These are phyloP conservation scores for Chrysoporthe austroafricana DNA, from an alignment of 2,329 filamentous ascomycete species.

Conservation along the genomic window DNA sequence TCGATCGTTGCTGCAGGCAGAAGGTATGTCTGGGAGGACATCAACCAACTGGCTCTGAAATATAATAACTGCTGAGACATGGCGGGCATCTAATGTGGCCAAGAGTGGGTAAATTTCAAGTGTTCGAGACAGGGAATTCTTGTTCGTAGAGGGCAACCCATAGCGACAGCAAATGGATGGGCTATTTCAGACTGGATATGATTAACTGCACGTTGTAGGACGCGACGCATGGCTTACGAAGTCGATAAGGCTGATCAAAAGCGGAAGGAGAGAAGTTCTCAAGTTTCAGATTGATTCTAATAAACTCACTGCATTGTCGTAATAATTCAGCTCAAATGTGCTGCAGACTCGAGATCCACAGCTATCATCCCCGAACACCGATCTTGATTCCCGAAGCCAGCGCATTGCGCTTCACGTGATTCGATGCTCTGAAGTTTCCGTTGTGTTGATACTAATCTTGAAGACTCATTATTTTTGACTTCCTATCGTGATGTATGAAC, in stretches of 20 bases:
- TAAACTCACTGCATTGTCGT: not conserved
- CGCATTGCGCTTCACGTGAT: not conserved
- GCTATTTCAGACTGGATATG: constrained; percentile 3
- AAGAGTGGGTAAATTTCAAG: not conserved
- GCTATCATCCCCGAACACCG: constrained; percentile 8
- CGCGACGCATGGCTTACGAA: not conserved
- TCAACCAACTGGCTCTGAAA: constrained; percentile 4
- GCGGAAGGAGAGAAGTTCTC: not conserved
- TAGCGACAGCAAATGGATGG: not conserved
- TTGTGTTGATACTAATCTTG: not conserved
- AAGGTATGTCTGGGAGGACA: not conserved
- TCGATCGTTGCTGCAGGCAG: constrained; percentile 6
- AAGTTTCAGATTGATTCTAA: constrained; percentile 1
- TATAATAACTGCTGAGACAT: not conserved
- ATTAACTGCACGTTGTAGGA: not conserved
- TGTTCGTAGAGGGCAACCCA: not conserved
- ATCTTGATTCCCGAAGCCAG: constrained; percentile 3
- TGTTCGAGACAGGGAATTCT: not conserved
- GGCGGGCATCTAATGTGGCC: not conserved
- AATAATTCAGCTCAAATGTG: not conserved
- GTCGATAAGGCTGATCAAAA: constrained; percentile 3
- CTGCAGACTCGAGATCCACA: not conserved
- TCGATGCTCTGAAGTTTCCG: not conserved
- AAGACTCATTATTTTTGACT: not conserved
- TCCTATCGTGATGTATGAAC: not conserved